Conservation (phyloP, 2,329 filamentous ascomycete species). For the Ophiostoma triangulosporum region DNA sequence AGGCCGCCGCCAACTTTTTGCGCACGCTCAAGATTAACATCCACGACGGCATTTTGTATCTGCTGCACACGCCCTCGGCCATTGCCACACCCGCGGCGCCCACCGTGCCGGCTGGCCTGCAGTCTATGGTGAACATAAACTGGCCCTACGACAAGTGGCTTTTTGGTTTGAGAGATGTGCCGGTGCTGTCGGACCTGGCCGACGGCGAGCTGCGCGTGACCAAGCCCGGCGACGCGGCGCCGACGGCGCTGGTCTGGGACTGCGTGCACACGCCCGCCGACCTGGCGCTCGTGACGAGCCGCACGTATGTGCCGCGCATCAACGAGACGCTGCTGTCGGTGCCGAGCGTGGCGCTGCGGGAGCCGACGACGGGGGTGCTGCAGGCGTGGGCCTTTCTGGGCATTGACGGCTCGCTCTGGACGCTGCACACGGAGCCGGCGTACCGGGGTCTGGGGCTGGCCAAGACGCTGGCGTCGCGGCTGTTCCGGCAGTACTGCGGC, state of each 20-base stretch:
- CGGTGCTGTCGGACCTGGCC: slow-evolving; percentile 24
- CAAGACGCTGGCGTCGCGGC: slow-evolving; percentile 43
- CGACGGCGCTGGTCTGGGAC: slow-evolving; percentile 36
- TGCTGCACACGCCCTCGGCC: slow-evolving; percentile 16
- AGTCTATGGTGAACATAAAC: slow-evolving; percentile 14
- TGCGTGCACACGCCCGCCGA: slow-evolving; percentile 33
- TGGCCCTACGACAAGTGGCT: slow-evolving; percentile 43
- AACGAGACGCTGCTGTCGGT: slow-evolving; percentile 32
- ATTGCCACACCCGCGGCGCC: not conserved
- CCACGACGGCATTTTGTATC: slow-evolving; percentile 22
- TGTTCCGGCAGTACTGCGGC: slow-evolving; percentile 38
- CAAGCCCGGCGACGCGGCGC: too few species aligned
- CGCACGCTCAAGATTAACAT: slow-evolving; percentile 26
- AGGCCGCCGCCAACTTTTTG: not conserved
- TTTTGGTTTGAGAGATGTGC: slow-evolving; percentile 34
- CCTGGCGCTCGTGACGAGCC: slow-evolving; percentile 37
- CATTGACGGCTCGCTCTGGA: slow-evolving; percentile 46
- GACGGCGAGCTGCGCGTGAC: slow-evolving; percentile 16
- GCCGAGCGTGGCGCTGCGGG: slow-evolving; percentile 33
- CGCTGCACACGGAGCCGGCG: slow-evolving; percentile 45
- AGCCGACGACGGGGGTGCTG: slow-evolving; percentile 23
- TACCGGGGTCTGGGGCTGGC: slow-evolving; percentile 51
- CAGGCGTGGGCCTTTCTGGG: slow-evolving; percentile 54
- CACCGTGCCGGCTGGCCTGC: not conserved
- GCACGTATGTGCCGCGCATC: slow-evolving; percentile 43